These are phyloP conservation scores for Kernera saxatilis DNA, from an alignment of 345 rosid species.

Conservation along the genomic window DNA sequence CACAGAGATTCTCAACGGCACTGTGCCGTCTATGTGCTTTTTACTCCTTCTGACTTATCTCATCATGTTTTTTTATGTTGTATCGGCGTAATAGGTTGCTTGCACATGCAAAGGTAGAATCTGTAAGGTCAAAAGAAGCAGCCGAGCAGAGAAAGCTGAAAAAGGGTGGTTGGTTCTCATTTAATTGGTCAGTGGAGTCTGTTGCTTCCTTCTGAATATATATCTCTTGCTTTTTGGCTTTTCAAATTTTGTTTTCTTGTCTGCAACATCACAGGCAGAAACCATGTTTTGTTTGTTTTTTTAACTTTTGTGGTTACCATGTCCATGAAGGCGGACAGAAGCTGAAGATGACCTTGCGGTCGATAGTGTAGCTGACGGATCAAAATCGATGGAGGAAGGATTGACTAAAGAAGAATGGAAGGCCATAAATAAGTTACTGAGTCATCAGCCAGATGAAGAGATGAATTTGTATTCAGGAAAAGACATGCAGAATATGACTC, in stretches of 20 bases:
- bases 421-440: conserved; percentile 81
- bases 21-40: background rate
- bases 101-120: conserved; percentile 98
- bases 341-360: conserved; percentile 50
- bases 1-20: conserved; percentile 2
- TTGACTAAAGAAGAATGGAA: conserved; percentile 96
- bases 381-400: conserved; percentile 51
- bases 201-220: background rate
- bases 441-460: conserved; percentile 88
- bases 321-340: conserved; percentile 48
- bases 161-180: conserved; percentile 87
- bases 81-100: conserved; percentile 60
- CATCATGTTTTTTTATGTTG: conserved; percentile 7
- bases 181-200: conserved; percentile 57
- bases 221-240: conserved; percentile 9
- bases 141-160: conserved; percentile 76
- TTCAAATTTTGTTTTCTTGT: background rate
- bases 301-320: conserved; percentile 19
- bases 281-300: background rate
- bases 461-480: conserved; percentile 50
- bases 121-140: conserved; percentile 85
- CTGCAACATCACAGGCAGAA: background rate
- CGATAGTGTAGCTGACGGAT: conserved; percentile 42
- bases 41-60: conserved; percentile 1
- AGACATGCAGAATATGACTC: conserved; percentile 84